Conservation (phyloP, 208 protist species). For the Trypanosoma rangeli region DNA sequence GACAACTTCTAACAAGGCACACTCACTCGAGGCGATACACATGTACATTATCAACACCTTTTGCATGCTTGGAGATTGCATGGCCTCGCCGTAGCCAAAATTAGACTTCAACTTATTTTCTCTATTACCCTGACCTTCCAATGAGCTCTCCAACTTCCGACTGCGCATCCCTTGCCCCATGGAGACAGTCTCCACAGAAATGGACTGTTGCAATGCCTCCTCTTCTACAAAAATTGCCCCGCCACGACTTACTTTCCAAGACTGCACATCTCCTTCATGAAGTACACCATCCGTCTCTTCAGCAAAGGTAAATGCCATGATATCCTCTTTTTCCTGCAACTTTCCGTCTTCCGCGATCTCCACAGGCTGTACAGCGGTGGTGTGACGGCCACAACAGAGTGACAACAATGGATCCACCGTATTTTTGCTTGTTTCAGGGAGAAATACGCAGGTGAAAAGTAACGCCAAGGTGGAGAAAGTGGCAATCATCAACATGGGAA, state of each 20-base stretch:
- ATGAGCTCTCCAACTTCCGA: slow-evolving; percentile 1
- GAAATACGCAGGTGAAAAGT: slow-evolving; percentile 27
- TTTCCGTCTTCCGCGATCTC: slow-evolving; percentile 5
- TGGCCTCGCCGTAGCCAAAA: slow-evolving; percentile 30
- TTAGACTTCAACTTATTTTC: slow-evolving; percentile 2
- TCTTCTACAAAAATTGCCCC: neutral
- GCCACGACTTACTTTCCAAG: neutral
- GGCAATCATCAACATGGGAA: slow-evolving; percentile 57
- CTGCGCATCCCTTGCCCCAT: slow-evolving; percentile 11
- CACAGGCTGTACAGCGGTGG: neutral
- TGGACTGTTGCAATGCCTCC: neutral
- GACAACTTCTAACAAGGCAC: slow-evolving; percentile 38
- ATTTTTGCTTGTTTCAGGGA: slow-evolving; percentile 40
- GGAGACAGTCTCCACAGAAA: neutral
- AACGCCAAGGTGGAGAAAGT: slow-evolving; percentile 33
- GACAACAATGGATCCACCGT: slow-evolving; percentile 22
- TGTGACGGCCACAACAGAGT: slow-evolving; percentile 5
- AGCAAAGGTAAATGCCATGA: neutral
- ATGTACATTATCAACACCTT: slow-evolving; percentile 29
- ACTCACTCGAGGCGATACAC: slow-evolving; percentile 23
- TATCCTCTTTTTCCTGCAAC: neutral
- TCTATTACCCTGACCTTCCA: slow-evolving; percentile 6
- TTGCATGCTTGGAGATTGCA: slow-evolving; percentile 17
- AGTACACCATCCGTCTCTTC: too few relatives aligned
- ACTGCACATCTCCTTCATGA: too few relatives aligned